Base-by-base conservation (phyloP, 768 basidiomycete genomes). In the Rhizopogon vesiculosus region DNA sequence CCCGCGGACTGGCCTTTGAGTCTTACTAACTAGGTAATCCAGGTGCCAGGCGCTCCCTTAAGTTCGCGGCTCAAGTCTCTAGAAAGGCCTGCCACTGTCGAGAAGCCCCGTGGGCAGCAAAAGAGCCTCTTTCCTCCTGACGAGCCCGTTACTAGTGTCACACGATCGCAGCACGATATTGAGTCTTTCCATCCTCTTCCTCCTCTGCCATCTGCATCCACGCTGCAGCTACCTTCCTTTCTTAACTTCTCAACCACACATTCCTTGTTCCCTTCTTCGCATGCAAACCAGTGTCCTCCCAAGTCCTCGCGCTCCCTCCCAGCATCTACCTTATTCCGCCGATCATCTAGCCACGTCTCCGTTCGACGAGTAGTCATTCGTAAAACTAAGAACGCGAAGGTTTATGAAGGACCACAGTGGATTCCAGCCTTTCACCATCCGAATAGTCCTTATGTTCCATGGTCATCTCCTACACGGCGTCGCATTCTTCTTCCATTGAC, bases 371-470 rank as follows among this genome's bases (percentile, higher is more conserved):
- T 40, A 7, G 48, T 54, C 18, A 16, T 44, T 44, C 57, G 57
- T 25, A 66, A 60, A 42, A 50, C 59, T 19, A 62, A 53, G 56
- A 62, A 59, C 9, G 60, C 56, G 38, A 64, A 67, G 49, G 64
- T 59, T 12, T 45, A 60, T 45, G 64, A 64, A 56, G 69, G 70
- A 51, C 66, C 67, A 3, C 63, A 66, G 40, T 70, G 67, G 60
- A 66, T 74, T 35, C 72, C 76, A 7, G 67, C 74, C 25, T 70
- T 78, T 33, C 72, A 72, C 42, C 78, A 82, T 63, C 78, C 80
- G 6, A 80, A 81, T 51, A 80, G 77, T 62, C 80, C 81, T n/a
- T 82, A 81, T 51, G 76, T 79, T 5, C 80, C 80, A 8, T 82
- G 78, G 80, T 61, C 72, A 5, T 64, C 70, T 29, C 66, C 73